Percentiles rank a stretch among this genome's conserved stretches.
Conservation (phyloP, 164 flowering plant genomes). For the grape (Vitis vinifera) region ASM3070453v1 NC_081809.1:2513001-2513500, state of each 20-base stretch:
- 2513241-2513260: slow-evolving; percentile 61
- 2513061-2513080: slow-evolving; percentile 92
- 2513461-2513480: slow-evolving; percentile 2
- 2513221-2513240: slow-evolving; percentile 97
- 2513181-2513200: slow-evolving; percentile 69
- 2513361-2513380: background rate
- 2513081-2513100: slow-evolving; percentile 59
- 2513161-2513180: slow-evolving; percentile 61
- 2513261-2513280: slow-evolving; percentile 42
- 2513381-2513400: too few relatives aligned
- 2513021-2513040: slow-evolving; percentile 67
- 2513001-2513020: slow-evolving; percentile 74
- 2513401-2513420: background rate
- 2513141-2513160: slow-evolving; percentile 67
- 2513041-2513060: slow-evolving; percentile 79
- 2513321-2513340: slow-evolving; percentile 4
- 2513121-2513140: slow-evolving; percentile 70
- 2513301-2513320: slow-evolving; percentile 54
- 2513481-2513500: slow-evolving; percentile 75
- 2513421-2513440: background rate
- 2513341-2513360: slow-evolving; percentile 1
- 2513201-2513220: slow-evolving; percentile 83
- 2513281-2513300: slow-evolving; percentile 40
- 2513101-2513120: slow-evolving; percentile 88
- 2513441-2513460: background rate